phyloP scores from a whole-genome alignment of 1,139 yeast genomes.

The Suhomyces bribrorum region DNA sequence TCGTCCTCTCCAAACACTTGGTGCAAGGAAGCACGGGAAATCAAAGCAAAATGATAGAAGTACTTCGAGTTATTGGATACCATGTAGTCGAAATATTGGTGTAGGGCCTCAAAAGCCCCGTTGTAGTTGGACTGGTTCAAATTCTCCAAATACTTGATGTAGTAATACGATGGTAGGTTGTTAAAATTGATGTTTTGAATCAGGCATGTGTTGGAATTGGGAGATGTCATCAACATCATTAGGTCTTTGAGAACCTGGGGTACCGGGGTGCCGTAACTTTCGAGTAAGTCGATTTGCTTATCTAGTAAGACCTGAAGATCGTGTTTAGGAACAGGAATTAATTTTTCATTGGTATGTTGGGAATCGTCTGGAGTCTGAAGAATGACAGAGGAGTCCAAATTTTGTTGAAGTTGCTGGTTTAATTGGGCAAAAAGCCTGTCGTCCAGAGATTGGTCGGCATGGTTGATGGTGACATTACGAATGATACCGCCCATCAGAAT shows the following conservation, averaged over 20 bases:
- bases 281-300: constrained; percentile 57
- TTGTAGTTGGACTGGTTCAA: constrained; percentile 67
- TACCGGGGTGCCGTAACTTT: constrained; percentile 53
- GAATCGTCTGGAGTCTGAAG: not conserved
- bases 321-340: constrained; percentile 48
- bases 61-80: constrained; percentile 66
- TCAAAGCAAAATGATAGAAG: constrained; percentile 78
- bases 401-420: constrained; percentile 24
- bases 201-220: constrained; percentile 41
- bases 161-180: constrained; percentile 62
- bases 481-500: constrained; percentile 23
- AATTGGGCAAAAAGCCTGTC: constrained; percentile 22
- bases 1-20: constrained; percentile 73
- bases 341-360: constrained; percentile 10
- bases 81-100: constrained; percentile 85
- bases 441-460: constrained; percentile 11
- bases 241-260: constrained; percentile 48
- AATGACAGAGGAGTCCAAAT: constrained; percentile 16
- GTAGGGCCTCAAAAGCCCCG: constrained; percentile 70
- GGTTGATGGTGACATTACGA: constrained; percentile 3
- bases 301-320: constrained; percentile 56
- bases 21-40: constrained; percentile 76
- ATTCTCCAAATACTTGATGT: constrained; percentile 64
- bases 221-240: constrained; percentile 46
- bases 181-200: constrained; percentile 49